Percentiles rank a stretch among this genome's conserved stretches.
Conservation (phyloP, 352 stramenopile genomes). For the Blastocystis sp. region DNA sequence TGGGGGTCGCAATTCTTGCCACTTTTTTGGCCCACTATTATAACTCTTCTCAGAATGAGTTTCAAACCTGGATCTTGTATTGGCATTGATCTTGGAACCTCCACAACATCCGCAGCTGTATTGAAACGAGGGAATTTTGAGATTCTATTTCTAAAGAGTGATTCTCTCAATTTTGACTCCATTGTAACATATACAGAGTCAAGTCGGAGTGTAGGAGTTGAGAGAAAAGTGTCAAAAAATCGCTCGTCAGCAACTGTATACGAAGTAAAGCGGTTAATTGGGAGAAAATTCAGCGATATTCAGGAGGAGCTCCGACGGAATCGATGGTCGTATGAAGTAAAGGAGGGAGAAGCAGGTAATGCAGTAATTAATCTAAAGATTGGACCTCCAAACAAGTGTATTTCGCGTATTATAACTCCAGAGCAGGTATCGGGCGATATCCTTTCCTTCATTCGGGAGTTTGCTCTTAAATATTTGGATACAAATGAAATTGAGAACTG, state of each 20-base stretch:
- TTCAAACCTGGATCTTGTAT: neutral
- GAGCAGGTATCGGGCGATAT: neutral
- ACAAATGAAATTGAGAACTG: neutral
- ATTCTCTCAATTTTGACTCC: neutral
- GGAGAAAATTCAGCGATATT: constrained; percentile 31
- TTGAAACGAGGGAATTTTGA: neutral
- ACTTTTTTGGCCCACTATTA: no score
- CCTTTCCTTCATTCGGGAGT: neutral
- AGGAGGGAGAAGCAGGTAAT: constrained; percentile 11
- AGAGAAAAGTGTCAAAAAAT: neutral
- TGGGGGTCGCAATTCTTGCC: no score
- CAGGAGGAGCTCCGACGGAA: constrained; percentile 9
- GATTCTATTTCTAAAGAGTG: neutral
- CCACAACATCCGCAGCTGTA: constrained; percentile 6
- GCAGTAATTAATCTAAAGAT: neutral
- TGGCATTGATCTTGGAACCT: constrained; percentile 51
- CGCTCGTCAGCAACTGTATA: neutral
- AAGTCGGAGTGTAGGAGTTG: neutral
- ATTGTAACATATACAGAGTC: neutral
- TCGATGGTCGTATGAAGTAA: constrained; percentile 33
- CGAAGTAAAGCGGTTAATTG: constrained; percentile 40
- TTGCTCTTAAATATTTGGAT: neutral
- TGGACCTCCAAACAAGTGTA: neutral
- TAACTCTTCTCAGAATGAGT: no score
- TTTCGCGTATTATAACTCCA: constrained; percentile 4